Evolutionary conservation across 306 rosid species (phyloP), one percentile per base, ranked within the genome.

Genomic region (Lathyrus tuberosus): DNA sequence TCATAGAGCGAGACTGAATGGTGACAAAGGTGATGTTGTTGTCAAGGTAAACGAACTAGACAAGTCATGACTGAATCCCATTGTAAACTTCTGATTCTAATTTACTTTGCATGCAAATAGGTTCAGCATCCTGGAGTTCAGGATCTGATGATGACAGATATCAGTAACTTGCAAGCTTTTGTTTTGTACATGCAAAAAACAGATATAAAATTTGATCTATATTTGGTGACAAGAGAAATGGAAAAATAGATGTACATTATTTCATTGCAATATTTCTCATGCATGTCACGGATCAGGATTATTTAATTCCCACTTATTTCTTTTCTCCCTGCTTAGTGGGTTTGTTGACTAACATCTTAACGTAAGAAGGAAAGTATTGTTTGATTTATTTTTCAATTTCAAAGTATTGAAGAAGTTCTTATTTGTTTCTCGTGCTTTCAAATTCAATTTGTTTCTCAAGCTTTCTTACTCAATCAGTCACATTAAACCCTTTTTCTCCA

Each of bases 61-160:
- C 44, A 44, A 76, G 28, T 38, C 72, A 8, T 62, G 58, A 64
- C 38, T 26, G 65, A 65, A 72, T 67, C 69, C 13, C 65, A 31
- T 40, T 73, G 65, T 41, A 41, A 62, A 68, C 46, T 57, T 76
- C 78, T 80, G 73, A 72, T 60, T 73, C 75, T 73, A 46, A 60
- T 47, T 86, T 44, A 64, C 68, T 40, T 80, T 75, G 60, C 70
- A 33, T 60, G 59, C 77, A 41, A 69, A 69, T 76, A 94, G 99
- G 99, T 94, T 75, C 99, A 94, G 75, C 99, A 94, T 85, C 99
- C 97, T 35, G 97, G 99, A 88, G 77, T 89, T 66, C 96, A 94
- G 85, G 92, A 94, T 63, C 83, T 94, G 73, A 94, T 94, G 99
- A 94, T 94, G 99, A 94, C 96, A 4, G 99, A 94, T 83, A 87